phyloP scores from a whole-genome alignment of 2,329 filamentous ascomycete genomes.

The Chaetomiaceae sp. region DNA sequence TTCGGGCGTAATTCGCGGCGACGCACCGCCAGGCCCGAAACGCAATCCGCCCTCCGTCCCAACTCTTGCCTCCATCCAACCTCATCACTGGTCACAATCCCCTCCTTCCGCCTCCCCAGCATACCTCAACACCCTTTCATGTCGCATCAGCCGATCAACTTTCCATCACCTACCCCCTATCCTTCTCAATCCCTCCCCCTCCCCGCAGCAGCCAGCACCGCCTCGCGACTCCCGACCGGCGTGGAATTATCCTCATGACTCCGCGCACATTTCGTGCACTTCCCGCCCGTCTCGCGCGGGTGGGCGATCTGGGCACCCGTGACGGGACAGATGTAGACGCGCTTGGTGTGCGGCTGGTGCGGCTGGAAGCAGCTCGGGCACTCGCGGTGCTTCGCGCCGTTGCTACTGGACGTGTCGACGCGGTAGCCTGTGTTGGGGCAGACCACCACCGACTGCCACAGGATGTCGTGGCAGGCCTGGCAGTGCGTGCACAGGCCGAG shows the following conservation, averaged over 20 bases:
- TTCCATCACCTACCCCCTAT: too few relatives aligned
- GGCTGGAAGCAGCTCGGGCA: conserved; percentile 24
- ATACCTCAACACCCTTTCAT: too few relatives aligned
- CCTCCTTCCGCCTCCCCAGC: too few relatives aligned
- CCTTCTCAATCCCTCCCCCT: too few relatives aligned
- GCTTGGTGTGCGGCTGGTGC: conserved; percentile 22
- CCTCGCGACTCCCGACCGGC: conserved; percentile 18
- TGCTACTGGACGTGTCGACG: conserved; percentile 15
- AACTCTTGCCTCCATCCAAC: too few relatives aligned
- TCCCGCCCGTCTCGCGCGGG: conserved; percentile 22
- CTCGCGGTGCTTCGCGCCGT: conserved; percentile 16
- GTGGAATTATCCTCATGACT: conserved; percentile 23
- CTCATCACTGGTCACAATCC: too few relatives aligned
- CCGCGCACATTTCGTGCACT: conserved; percentile 19
- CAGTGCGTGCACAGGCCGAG: conserved; percentile 21
- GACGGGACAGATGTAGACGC: conserved; percentile 24
- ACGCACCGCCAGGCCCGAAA: too few relatives aligned
- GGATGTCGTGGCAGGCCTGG: conserved; percentile 23
- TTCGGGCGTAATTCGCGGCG: too few relatives aligned
- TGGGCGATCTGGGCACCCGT: conserved; percentile 24
- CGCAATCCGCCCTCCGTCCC: too few relatives aligned
- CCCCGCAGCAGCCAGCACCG: background rate
- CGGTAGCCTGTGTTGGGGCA: conserved; percentile 26
- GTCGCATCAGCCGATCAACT: background rate
- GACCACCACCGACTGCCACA: conserved; percentile 24